Evolutionary conservation across 2,329 filamentous ascomycete genomes (phyloP).

Genomic region (Fusarium austroafricanum): DNA sequence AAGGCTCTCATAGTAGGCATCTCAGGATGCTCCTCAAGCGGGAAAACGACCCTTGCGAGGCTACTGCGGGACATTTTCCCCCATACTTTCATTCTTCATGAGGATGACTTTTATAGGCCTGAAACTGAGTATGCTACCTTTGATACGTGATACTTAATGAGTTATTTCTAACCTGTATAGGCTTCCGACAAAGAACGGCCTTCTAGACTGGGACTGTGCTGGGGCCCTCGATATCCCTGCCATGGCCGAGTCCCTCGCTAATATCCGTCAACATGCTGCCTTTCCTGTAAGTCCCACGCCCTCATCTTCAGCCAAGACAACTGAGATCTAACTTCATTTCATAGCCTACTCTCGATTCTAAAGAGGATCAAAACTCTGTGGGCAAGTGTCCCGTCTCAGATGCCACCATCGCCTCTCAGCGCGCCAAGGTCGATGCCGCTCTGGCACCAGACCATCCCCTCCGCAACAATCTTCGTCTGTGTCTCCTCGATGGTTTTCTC

Average conservation of each 20-base stretch:
- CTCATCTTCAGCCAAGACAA: background rate
- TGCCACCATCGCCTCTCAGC: constrained; percentile 59
- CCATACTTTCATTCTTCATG: constrained; percentile 83
- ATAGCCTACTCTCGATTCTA: constrained; percentile 50
- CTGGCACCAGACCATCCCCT: constrained; percentile 58
- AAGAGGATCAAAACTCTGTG: constrained; percentile 72
- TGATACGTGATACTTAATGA: too few relatives aligned
- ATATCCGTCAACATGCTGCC: constrained; percentile 76
- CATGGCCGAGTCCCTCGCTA: constrained; percentile 73
- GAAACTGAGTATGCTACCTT: constrained; percentile 71
- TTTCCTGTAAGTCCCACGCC: constrained; percentile 64
- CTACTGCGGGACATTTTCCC: constrained; percentile 86
- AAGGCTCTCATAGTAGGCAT: constrained; percentile 78
- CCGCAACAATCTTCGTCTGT: constrained; percentile 61
- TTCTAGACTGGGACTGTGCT: constrained; percentile 93
- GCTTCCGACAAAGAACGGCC: constrained; percentile 66
- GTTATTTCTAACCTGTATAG: constrained; percentile 39
- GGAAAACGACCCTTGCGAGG: constrained; percentile 93
- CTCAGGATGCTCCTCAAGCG: constrained; percentile 90
- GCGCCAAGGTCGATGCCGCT: constrained; percentile 61
- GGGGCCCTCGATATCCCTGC: constrained; percentile 78
- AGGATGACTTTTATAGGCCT: constrained; percentile 94
- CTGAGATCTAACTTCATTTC: background rate
- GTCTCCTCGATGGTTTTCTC: constrained; percentile 89
- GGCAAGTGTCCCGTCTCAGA: constrained; percentile 65